phyloP scores from a whole-genome alignment of 441 rosid genomes.

The Aleurites moluccanus region DNA sequence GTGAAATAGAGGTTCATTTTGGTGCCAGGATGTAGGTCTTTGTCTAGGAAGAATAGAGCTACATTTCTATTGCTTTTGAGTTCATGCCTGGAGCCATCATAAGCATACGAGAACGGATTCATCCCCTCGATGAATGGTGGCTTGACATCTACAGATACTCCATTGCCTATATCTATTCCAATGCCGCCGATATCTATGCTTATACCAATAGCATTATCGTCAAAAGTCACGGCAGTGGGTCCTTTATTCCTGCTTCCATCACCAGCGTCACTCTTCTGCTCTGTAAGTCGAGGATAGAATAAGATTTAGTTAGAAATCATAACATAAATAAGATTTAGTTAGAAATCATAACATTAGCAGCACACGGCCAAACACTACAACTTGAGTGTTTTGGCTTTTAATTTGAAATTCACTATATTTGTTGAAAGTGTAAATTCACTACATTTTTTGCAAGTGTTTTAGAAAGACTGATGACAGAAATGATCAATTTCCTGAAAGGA shows the following conservation, averaged over 20 bases:
- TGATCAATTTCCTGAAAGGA: not conserved
- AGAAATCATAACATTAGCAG: too few relatives aligned
- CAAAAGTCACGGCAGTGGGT: not conserved
- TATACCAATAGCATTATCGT: not conserved
- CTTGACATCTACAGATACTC: slow-evolving; percentile 8
- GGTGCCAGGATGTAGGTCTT: slow-evolving; percentile 12
- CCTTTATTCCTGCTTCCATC: not conserved
- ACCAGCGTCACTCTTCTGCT: not conserved
- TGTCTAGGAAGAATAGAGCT: slow-evolving; percentile 11
- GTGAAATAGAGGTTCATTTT: slow-evolving; percentile 16
- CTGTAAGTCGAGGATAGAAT: not conserved
- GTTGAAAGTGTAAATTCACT: not conserved
- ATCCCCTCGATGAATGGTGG: not conserved
- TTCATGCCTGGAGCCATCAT: slow-evolving; percentile 7
- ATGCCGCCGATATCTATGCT: not conserved
- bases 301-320: not conserved
- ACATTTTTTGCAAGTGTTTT: too few relatives aligned
- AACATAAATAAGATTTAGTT: not conserved
- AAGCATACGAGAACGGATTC: not conserved
- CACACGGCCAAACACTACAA: too few relatives aligned
- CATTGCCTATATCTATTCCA: slow-evolving; percentile 6
- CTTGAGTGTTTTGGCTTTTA: not conserved
- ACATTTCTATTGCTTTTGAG: not conserved
- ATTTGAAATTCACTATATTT: not conserved
- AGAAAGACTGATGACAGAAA: too few relatives aligned